Evolutionary conservation across 306 rosid genomes (phyloP), one percentile per base, ranked within the genome.

Genomic region (Albizia julibrissin): DNA sequence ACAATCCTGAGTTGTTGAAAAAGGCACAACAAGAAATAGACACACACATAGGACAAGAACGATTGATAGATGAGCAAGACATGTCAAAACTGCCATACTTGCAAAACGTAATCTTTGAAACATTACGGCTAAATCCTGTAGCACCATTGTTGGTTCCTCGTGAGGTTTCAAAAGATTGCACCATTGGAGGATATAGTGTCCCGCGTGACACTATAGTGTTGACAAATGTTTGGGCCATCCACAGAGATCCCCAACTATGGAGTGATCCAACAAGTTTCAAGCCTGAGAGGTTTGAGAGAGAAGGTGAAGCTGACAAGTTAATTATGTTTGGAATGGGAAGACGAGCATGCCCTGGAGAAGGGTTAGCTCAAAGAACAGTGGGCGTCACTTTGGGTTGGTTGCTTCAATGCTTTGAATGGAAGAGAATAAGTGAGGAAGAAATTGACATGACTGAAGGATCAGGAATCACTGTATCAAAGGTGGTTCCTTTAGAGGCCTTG

Each of bases 321-420:
- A 61, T 89, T 31, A 58, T 90, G 3, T 91, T 90, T 22, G 92
- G 94, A 21, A 1, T 79, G 3, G 94, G 94, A 21, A 84, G 92
- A 76, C 80, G 91, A 42, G 79, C 87, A 13, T 87, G 91, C 59
- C 91, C 91, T 6, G 93, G 91, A 1, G 11, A 61, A 14, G 84
- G 83, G 21, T 18, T 90, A 64, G 91, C 90, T 0, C 88, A 88
- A 52, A 76, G 87, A 15, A 80, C 84, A 3, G n/a, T 88, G 69
- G 31, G 85, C 21, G 62, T 88, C 5, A 29, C 86, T 72, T 49
- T 89, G 9, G 88, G 80, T 9, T 72, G 86, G 6, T 18, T 89
- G 40, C 83, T 87, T 79, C 93, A 90, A 0, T 90, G 91, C 44
- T 89, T 85, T 27, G 90, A 91, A 18, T 91, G 94, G 92, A 67